phyloP scores from a whole-genome alignment of 2,329 filamentous ascomycete species.

The Scedosporium boydii region DNA sequence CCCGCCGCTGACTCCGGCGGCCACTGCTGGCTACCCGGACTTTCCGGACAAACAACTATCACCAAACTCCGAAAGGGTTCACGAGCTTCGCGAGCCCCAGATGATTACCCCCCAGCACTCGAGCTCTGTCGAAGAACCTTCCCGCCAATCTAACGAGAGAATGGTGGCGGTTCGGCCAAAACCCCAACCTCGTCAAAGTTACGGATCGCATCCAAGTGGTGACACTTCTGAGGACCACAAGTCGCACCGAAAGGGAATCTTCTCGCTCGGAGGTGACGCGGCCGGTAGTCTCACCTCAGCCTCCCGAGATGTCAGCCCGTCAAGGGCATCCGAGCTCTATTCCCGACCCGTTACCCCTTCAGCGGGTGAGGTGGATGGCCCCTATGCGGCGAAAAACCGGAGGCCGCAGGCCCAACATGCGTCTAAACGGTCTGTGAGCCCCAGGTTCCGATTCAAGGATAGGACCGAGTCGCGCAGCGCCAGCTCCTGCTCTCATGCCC shows the following conservation, averaged over 20 bases:
- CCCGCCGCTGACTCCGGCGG: constrained; percentile 80
- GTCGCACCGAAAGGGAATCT: constrained; percentile 45
- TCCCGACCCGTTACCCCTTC: constrained; percentile 65
- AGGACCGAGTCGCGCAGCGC: constrained; percentile 50
- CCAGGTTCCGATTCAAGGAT: constrained; percentile 80
- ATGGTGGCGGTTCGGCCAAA: constrained; percentile 30
- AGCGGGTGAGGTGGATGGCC: constrained; percentile 70
- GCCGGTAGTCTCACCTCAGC: constrained; percentile 38
- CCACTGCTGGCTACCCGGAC: constrained; percentile 38
- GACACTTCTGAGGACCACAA: constrained; percentile 20
- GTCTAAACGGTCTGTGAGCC: constrained; percentile 56
- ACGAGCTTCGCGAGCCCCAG: constrained; percentile 18
- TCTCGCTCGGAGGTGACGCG: constrained; percentile 29
- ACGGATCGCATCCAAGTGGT: constrained; percentile 8
- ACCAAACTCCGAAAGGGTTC: neutral
- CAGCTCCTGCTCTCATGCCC: constrained; percentile 29
- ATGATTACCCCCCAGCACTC: constrained; percentile 64
- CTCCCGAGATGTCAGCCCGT: constrained; percentile 56
- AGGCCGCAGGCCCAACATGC: constrained; percentile 58
- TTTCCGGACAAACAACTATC: neutral
- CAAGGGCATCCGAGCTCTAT: constrained; percentile 53
- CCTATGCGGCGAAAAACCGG: constrained; percentile 75
- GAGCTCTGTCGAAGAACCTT: constrained; percentile 40
- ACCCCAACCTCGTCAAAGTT: constrained; percentile 29
- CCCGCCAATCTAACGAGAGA: constrained; percentile 29